Base-by-base conservation (phyloP, 768 basidiomycete species). In the Suillus plorans region DNA sequence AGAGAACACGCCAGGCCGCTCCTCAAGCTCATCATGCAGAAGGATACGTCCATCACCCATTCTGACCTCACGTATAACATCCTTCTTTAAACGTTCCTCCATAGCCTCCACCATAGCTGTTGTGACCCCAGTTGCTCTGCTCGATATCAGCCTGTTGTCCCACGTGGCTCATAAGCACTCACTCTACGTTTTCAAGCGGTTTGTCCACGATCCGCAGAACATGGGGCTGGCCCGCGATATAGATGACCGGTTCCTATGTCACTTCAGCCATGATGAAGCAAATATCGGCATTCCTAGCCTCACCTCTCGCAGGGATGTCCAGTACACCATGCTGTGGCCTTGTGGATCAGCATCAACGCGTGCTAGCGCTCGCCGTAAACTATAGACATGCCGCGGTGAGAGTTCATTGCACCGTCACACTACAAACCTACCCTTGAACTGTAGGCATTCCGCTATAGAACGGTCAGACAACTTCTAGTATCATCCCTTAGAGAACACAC, bases 241-340 rank as follows among this genome's bases (percentile, higher is more conserved):
- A 97, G 52, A 98, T 82, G 4, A 99, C 97, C 31, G 96, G 96
- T 79, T 97, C 96, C 91, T 93, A 63, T 8, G 70, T 9, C 31
- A 63, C 34, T 59, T 60, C 62, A 41, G 59, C 60, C 56, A 36
- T 37, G 36, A 6, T 22, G 52, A 34, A 2, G 42, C 7, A 6
- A n/a, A 61, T 14, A 44, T 16, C 59, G 2, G 6, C 16, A 20
- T 65, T 31, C 13, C 41, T n/a, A 36, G 60, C 66, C 78, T 63
- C 60, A 90, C 93, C 80, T 98, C 95, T 72, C 97, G 85, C 64
- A 99, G 76, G 0, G 93, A 96, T n/a, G 95, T 98, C 97, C 97
- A 99, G 66, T 86, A 89, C 16, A 95, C 90, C 68, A 76, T 84
- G 64, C 92, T 90, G 31, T 78, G 71, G 1, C 95, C 95, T n/a